Base-by-base conservation (phyloP, 139 green algal species). In the Coelastrella sp. region DNA sequence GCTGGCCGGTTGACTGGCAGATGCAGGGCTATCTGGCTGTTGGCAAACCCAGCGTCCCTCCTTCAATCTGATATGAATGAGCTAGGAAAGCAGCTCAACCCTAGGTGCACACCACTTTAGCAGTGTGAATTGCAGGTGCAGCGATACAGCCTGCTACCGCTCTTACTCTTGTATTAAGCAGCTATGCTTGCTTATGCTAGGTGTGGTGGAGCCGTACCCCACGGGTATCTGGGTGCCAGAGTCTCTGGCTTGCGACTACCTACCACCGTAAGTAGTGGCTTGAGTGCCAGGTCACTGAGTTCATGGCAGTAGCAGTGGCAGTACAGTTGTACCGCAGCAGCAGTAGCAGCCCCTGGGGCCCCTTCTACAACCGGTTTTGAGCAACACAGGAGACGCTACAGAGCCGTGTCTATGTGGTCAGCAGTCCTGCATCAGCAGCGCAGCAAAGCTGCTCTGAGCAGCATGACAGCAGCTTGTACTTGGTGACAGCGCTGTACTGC, bases 171-270 rank as follows among this genome's bases (percentile, higher is more conserved):
- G 32, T 73, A 17, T 17, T 2, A 6, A 7, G 77, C n/a, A 19
- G 77, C 7, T 65, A 22, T 23, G 7, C 10, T 59, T 56, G 64
- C 6, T 75, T 68, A 13, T 5, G 47, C 71, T 54, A 90, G 85
- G 85, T 47, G 5, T 83, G 20, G 5, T 83, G 57, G 74, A 90
- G 85, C 85, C 74, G 11, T 83, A 90, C 57, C 85, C 85, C 10
- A 83, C 74, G 22, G 85, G 85, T 68, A 74, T 84, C 10, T 90
- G 85, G 85, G 74, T 75, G 6, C 85, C 85, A 5, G 71, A 83
- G 59, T 84, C 85, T 17, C 58, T 90, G 20, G 71, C 80, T n/a
- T 90, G 85, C 58, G 74, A 90, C 58, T 83, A 77, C 73, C 73
- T 90, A 73, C 58, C 85, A 59, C 85, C 73, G 85, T 90, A 56